Evolutionary conservation across 306 rosid genomes (phyloP).

Genomic region (Styphnolobium japonicum): DNA sequence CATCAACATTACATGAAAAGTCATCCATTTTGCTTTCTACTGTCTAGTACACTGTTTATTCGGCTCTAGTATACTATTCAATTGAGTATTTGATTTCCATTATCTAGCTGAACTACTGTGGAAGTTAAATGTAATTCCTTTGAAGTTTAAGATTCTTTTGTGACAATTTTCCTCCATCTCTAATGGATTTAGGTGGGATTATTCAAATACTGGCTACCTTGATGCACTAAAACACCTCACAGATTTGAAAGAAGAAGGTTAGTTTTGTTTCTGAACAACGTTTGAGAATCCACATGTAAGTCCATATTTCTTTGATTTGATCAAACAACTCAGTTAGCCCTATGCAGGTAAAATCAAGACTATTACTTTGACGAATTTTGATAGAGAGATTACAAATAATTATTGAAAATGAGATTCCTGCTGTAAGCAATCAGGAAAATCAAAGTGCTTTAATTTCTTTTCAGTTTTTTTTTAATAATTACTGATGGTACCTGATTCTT

Average conservation of each 20-base stretch:
- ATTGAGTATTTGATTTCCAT: slow-evolving; percentile 2
- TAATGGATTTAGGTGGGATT: slow-evolving; percentile 82
- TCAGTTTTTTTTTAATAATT: background rate
- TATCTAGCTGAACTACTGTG: slow-evolving; percentile 10
- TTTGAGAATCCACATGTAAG: background rate
- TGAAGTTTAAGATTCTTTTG: background rate
- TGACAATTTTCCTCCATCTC: slow-evolving; percentile 26
- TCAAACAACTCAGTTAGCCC: slow-evolving; percentile 27
- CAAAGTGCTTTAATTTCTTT: background rate
- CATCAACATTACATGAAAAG: slow-evolving; percentile 1
- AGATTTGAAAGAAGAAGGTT: slow-evolving; percentile 88
- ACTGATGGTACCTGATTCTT: background rate
- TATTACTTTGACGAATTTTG: slow-evolving; percentile 83
- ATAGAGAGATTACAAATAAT: slow-evolving; percentile 82
- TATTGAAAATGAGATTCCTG: slow-evolving; percentile 85
- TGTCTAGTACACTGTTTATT: no score
- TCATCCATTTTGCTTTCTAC: slow-evolving; percentile 15
- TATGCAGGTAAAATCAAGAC: slow-evolving; percentile 89
- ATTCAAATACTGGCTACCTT: slow-evolving; percentile 80
- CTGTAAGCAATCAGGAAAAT: slow-evolving; percentile 93
- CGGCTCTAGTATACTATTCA: background rate
- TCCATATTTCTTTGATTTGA: slow-evolving; percentile 37
- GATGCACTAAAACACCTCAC: slow-evolving; percentile 94
- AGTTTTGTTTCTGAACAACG: slow-evolving; percentile 16
- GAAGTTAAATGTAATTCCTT: background rate